These are phyloP conservation scores for Acanthamoeba culbertsoni DNA, from an alignment of 208 protist species.

Conservation along the genomic window DNA sequence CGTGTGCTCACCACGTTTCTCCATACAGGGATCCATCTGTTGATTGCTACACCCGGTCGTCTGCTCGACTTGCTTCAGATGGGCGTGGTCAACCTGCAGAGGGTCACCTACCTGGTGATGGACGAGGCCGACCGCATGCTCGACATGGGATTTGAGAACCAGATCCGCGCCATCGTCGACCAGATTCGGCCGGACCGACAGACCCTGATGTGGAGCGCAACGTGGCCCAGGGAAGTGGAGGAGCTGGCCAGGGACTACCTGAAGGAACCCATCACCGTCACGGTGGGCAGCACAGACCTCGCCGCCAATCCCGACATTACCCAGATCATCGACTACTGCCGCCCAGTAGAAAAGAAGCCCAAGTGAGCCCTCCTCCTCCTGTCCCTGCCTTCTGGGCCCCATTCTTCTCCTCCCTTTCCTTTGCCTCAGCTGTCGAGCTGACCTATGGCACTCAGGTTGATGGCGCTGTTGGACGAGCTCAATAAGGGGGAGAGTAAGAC, in stretches of 20 bases:
- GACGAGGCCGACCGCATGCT: slow-evolving; percentile 94
- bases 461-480: slow-evolving; percentile 47
- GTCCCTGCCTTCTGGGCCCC: not conserved
- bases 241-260: slow-evolving; percentile 84
- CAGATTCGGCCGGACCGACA: slow-evolving; percentile 85
- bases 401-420: not conserved
- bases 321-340: slow-evolving; percentile 75
- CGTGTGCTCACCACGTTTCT: not conserved
- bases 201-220: slow-evolving; percentile 90
- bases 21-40: slow-evolving; percentile 83
- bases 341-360: slow-evolving; percentile 63
- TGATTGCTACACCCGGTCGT: slow-evolving; percentile 89
- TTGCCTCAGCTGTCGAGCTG: no score
- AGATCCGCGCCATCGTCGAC: slow-evolving; percentile 82
- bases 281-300: slow-evolving; percentile 78
- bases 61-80: slow-evolving; percentile 86
- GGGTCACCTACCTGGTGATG: slow-evolving; percentile 87
- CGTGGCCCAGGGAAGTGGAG: slow-evolving; percentile 86
- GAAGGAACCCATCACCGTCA: slow-evolving; percentile 81
- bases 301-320: slow-evolving; percentile 74
- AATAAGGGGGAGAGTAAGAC: slow-evolving; percentile 81
- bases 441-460: not conserved
- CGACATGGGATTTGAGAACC: slow-evolving; percentile 92
- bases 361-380: not conserved
- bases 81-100: slow-evolving; percentile 80